Evolutionary conservation across 495 filamentous ascomycete genomes (phyloP).

Genomic region (Parathielavia hyrcaniae): DNA sequence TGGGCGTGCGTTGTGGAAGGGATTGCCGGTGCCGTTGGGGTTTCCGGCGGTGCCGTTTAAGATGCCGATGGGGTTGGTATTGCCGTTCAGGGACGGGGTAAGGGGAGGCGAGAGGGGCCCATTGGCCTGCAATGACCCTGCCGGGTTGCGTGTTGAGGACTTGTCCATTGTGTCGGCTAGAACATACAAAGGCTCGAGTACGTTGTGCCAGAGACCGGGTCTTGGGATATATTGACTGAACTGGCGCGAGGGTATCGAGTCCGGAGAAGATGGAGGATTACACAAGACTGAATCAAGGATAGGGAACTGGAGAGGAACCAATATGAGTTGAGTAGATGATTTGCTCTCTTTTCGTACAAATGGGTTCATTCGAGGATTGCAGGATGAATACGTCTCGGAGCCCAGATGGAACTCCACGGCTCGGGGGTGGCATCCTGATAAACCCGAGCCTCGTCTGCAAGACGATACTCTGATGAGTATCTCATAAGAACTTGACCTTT

Average conservation of each 20-base stretch:
- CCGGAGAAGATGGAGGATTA: background rate
- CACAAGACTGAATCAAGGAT: background rate
- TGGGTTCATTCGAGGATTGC: background rate
- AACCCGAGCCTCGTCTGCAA: slow-evolving; percentile 1
- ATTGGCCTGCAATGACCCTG: slow-evolving; percentile 18
- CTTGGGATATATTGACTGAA: background rate
- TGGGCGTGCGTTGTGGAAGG: slow-evolving; percentile 8
- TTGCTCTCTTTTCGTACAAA: too few species aligned
- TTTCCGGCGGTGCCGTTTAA: slow-evolving; percentile 2
- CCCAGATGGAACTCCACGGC: background rate
- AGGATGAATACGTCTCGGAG: background rate
- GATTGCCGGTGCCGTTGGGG: background rate
- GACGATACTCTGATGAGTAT: background rate
- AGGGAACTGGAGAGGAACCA: too few species aligned
- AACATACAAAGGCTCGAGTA: background rate
- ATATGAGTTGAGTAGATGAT: too few species aligned
- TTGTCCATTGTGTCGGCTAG: slow-evolving; percentile 10
- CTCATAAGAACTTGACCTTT: slow-evolving; percentile 14
- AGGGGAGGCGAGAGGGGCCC: slow-evolving; percentile 27
- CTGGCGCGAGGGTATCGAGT: background rate
- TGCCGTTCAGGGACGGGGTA: slow-evolving; percentile 21
- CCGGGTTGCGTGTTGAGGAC: background rate
- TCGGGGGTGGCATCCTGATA: slow-evolving; percentile 13
- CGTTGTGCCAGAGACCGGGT: background rate
- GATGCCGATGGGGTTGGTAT: slow-evolving; percentile 14